Evolutionary conservation across 163 green algal genomes (phyloP).

Genomic region (Picocystis sp.): DNA sequence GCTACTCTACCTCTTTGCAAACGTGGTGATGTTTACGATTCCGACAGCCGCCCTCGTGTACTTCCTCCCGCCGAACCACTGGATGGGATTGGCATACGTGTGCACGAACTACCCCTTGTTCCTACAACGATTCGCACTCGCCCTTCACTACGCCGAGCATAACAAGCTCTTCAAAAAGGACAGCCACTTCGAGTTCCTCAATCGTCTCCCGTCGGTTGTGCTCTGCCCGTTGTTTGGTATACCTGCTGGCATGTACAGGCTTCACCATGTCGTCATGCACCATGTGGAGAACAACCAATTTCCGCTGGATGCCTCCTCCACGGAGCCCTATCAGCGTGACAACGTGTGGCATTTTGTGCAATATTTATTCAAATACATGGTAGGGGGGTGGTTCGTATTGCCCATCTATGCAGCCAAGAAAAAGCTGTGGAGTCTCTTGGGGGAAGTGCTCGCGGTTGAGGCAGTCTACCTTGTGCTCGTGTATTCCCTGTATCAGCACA

Average conservation of each 20-base stretch:
- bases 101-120: slow-evolving; percentile 41
- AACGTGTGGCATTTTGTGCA: slow-evolving; percentile 41
- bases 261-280: slow-evolving; percentile 80
- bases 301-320: slow-evolving; percentile 52
- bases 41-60: slow-evolving; percentile 25
- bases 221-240: slow-evolving; percentile 44
- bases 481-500: slow-evolving; percentile 21
- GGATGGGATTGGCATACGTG: slow-evolving; percentile 40
- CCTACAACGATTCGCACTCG: slow-evolving; percentile 64
- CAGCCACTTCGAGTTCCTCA: slow-evolving; percentile 9
- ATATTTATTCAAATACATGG: slow-evolving; percentile 66
- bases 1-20: slow-evolving; percentile 28
- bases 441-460: slow-evolving; percentile 13
- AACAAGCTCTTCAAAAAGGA: slow-evolving; percentile 37
- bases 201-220: slow-evolving; percentile 2
- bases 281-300: slow-evolving; percentile 60
- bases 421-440: slow-evolving; percentile 15
- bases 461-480: slow-evolving; percentile 21
- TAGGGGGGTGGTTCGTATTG: slow-evolving; percentile 50
- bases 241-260: slow-evolving; percentile 51
- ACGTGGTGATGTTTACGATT: slow-evolving; percentile 23
- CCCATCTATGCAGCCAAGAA: slow-evolving; percentile 34
- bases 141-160: slow-evolving; percentile 62
- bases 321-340: slow-evolving; percentile 62
- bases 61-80: slow-evolving; percentile 20